phyloP scores from a whole-genome alignment of 495 filamentous ascomycete species.

The Penicillium malachiteum region DNA sequence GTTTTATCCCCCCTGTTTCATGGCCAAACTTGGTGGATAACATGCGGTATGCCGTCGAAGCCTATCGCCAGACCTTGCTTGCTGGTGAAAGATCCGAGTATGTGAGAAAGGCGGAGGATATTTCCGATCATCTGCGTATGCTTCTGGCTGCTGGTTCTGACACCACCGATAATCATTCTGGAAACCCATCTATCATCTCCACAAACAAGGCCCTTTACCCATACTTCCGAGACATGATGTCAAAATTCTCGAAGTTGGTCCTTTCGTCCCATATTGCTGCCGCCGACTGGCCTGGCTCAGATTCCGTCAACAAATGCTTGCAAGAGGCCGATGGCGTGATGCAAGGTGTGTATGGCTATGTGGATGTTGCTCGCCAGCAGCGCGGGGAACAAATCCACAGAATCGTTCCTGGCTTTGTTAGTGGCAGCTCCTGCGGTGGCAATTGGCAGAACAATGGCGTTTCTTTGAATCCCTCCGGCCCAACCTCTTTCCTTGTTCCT shows the following conservation, averaged over 20 bases:
- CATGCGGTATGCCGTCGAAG: slow-evolving; percentile 83
- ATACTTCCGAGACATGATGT: slow-evolving; percentile 99
- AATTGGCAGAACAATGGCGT: slow-evolving; percentile 94
- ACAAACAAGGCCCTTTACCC: slow-evolving; percentile 95
- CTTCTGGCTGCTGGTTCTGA: slow-evolving; percentile 93
- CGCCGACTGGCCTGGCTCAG: slow-evolving; percentile 81
- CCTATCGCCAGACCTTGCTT: slow-evolving; percentile 80
- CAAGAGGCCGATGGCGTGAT: slow-evolving; percentile 95
- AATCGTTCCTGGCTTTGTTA: slow-evolving; percentile 88
- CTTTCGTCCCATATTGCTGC: slow-evolving; percentile 98
- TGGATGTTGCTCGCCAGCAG: slow-evolving; percentile 90
- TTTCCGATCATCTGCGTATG: slow-evolving; percentile 91
- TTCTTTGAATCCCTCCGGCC: slow-evolving; percentile 62
- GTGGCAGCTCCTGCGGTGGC: slow-evolving; percentile 75
- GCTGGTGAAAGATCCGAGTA: slow-evolving; percentile 82
- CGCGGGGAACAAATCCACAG: slow-evolving; percentile 84
- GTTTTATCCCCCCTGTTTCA: slow-evolving; percentile 67
- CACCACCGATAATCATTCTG: slow-evolving; percentile 97
- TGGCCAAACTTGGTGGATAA: slow-evolving; percentile 89
- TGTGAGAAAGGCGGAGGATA: slow-evolving; percentile 89
- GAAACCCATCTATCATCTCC: slow-evolving; percentile 97
- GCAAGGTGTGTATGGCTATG: slow-evolving; percentile 89
- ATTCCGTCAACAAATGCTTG: slow-evolving; percentile 90
- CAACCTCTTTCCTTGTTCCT: slow-evolving; percentile 79
- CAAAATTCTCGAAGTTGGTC: slow-evolving; percentile 95